Evolutionary conservation across 2,329 filamentous ascomycete genomes (phyloP).

Genomic region (Cladosporium sp.): DNA sequence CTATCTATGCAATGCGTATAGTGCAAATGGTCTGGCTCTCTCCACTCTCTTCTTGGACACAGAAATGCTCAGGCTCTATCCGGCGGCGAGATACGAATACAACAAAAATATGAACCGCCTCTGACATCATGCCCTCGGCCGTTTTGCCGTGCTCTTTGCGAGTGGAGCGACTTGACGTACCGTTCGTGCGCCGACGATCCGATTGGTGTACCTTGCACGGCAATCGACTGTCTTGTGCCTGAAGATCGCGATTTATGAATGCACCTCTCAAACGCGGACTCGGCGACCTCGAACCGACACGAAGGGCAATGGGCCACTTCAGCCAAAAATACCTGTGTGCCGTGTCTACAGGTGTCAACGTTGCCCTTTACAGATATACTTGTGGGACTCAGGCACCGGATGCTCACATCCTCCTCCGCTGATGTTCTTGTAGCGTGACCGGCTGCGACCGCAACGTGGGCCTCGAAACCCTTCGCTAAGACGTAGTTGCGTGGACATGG

Average conservation of each 20-base stretch:
- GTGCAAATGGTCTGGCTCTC: too few relatives aligned
- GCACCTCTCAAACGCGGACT: neutral
- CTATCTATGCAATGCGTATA: too few relatives aligned
- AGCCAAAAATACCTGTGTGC: constrained; percentile 3
- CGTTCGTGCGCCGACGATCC: neutral
- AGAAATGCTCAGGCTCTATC: too few relatives aligned
- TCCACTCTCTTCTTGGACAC: too few relatives aligned
- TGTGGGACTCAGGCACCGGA: neutral
- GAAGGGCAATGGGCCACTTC: neutral
- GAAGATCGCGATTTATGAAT: constrained; percentile 8
- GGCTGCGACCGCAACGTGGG: constrained; percentile 8
- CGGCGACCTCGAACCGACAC: neutral
- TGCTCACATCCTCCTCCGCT: neutral
- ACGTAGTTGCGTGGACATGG: constrained; percentile 8
- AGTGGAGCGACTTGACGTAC: constrained; percentile 8
- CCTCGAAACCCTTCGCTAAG: neutral
- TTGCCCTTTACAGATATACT: neutral
- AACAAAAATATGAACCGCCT: neutral
- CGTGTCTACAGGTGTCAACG: neutral
- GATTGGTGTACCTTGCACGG: neutral
- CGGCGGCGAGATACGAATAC: neutral
- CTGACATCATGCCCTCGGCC: constrained; percentile 6
- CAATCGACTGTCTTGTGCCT: constrained; percentile 2
- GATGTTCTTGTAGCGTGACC: neutral
- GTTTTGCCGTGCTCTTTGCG: neutral